Evolutionary conservation across 306 rosid species (phyloP), one percentile per base, ranked within the genome.

Genomic region (Hippophae rhamnoides): DNA sequence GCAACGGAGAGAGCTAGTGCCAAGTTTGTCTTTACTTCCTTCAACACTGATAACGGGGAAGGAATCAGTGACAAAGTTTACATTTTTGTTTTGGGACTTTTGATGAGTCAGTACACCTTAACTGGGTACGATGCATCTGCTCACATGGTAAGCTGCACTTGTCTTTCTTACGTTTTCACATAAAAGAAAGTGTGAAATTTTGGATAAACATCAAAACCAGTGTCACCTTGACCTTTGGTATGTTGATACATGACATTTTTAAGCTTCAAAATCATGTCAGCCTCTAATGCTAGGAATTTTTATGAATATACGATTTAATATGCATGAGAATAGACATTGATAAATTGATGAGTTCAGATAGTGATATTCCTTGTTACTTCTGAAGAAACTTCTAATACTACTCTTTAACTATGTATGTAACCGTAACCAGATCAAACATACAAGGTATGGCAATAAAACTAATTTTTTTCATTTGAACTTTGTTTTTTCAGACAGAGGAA

Each of bases 91-190:
- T 56, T 87, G 80, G 98, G 96, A 64, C 93, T 87, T 66, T 76
- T 87, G 10, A 87, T 92, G 96, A 85, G 96, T 75, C 96, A 92
- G 65, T 92, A 83, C 71, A 92, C 98, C 67, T 69, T 92, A 31
- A 79, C 84, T 12, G 98, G 98, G 10, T 92, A 74, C 68, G 98
- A 92, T 78, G 95, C 98, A 50, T 92, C 98, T 48, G 96, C 98
- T 76, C 93, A 92, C 78, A 87, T 92, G 98, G 98, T 80, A 71
- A 66, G 79, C 69, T 58, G 44, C 62, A 14, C 43, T 27, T 56
- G 26, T 9, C 45, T 58, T 54, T 44, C n/a, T 69, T 57, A n/a
- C 7, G 12, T 48, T 48, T 48, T 58, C 44, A 62, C 25, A 12
- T 44, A 26, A 48, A 31, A 31, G 38, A 31, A 31, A 31, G 23